These are phyloP conservation scores for Ogataea ramenticola DNA, from an alignment of 805 yeast genomes.

Conservation along the genomic window DNA sequence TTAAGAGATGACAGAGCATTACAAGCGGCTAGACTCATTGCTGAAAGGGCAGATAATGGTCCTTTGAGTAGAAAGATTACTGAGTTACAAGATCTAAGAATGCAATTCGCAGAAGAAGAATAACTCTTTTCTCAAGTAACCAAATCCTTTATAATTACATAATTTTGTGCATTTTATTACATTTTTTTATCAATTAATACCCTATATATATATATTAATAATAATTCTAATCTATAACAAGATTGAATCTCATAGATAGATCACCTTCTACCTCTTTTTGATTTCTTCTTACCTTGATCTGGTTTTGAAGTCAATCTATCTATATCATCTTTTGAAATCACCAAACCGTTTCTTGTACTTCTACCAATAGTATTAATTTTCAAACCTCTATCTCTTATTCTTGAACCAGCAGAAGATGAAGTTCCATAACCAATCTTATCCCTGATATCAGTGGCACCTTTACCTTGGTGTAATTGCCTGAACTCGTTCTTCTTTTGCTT, in stretches of 20 bases:
- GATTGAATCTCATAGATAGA: too few relatives aligned
- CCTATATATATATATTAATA: neutral
- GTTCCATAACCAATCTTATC: slow-evolving; percentile 44
- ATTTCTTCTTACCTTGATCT: slow-evolving; percentile 10
- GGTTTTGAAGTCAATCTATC: slow-evolving; percentile 30
- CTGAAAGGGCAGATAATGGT: slow-evolving; percentile 59
- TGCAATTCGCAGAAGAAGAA: slow-evolving; percentile 19
- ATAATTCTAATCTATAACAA: neutral
- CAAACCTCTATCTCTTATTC: slow-evolving; percentile 67
- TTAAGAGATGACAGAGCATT: slow-evolving; percentile 73
- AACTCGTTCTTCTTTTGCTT: slow-evolving; percentile 61
- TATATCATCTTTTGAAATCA: slow-evolving; percentile 62
- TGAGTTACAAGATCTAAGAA: slow-evolving; percentile 43
- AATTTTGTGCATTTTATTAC: neutral
- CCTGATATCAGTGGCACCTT: slow-evolving; percentile 43
- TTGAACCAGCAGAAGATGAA: slow-evolving; percentile 18
- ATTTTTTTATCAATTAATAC: neutral
- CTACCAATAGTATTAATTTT: slow-evolving; percentile 70
- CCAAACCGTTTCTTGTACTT: slow-evolving; percentile 72
- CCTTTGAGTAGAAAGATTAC: slow-evolving; percentile 47
- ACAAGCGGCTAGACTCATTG: slow-evolving; percentile 77
- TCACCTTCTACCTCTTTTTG: neutral
- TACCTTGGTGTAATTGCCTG: slow-evolving; percentile 36
- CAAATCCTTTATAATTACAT: too few relatives aligned
- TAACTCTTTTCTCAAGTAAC: too few relatives aligned